Evolutionary conservation across 257 asterid species (phyloP), one percentile per base, ranked within the genome.

Genomic region (Solanum boliviense): DNA sequence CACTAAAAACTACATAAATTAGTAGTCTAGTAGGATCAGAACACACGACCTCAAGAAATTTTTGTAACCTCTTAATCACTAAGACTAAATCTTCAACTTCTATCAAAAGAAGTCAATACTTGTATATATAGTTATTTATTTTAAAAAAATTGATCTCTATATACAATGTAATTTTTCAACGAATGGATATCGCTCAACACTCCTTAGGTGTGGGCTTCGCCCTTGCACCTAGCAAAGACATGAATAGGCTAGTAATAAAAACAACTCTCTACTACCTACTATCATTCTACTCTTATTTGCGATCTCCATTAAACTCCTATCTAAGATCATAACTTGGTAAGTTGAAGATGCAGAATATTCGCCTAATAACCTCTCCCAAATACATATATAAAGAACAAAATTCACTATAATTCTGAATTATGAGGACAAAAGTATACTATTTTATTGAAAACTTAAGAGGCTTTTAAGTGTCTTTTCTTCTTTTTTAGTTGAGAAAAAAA

Each of bases 91-190:
- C 0, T 18, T 52, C 10, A 52, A 18, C 1, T 52, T 16, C 9
- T 16, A 52, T 52, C 9, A 6, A 52, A 52, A 52, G 62, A 52
- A 52, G 62, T 16, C n/a, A 52, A 52, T 52, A 52, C n/a, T 52
- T 52, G 9, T 2, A 6, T 52, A 52, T 52, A 16, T 52, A 16
- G 5, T 44, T 44, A 44, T 44, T 44, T 44, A 44, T 44, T 52
- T 52, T 0, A 0, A 15, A 13, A 16, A 52, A 52, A 52, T 6
- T 6, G 0, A 52, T 6, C 10, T 52, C 4, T 18, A 18, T 2
- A 6, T 52, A 52, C n/a, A 2, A 52, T 52, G n/a, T 52, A 18
- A 52, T 52, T 52, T 52, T 52, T 52, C 4, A 1, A 6, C 8
- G 1, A 52, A 6, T 4, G 9, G 23, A 0, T 18, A 1, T 18